A percentile compares a stretch with the other conserved stretches of the same genome.
phyloP scores from a whole-genome alignment of 352 stramenopile species.

The Pythium brassicae region DNA sequence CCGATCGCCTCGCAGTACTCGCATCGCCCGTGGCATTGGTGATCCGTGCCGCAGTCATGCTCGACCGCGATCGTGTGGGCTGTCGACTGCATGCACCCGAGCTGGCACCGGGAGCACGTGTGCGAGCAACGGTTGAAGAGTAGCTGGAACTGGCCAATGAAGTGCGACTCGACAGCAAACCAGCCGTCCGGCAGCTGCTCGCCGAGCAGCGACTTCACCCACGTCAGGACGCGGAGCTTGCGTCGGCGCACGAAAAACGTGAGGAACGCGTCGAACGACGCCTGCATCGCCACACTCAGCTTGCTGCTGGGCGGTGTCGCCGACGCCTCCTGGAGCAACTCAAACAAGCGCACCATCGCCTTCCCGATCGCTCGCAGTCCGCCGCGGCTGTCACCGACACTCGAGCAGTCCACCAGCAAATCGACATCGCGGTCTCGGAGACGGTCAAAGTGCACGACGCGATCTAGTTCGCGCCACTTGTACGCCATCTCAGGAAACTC shows the following conservation, averaged over 20 bases:
- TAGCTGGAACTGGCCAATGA: conserved; percentile 37
- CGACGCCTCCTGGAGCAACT: conserved; percentile 21
- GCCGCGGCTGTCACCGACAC: conserved; percentile 6
- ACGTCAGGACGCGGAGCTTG: conserved; percentile 36
- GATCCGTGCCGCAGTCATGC: conserved; percentile 53
- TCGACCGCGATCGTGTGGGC: conserved; percentile 18
- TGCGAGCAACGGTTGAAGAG: conserved; percentile 57
- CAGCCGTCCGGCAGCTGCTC: conserved; percentile 40
- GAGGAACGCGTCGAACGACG: conserved; percentile 55
- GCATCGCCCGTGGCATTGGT: conserved; percentile 27
- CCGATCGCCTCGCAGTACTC: neutral
- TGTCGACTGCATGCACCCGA: conserved; percentile 64
- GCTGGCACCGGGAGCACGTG: conserved; percentile 41
- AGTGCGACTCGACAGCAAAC: conserved; percentile 44
- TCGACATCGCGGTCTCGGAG: conserved; percentile 43
- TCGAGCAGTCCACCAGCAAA: conserved; percentile 27
- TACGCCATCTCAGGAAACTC: conserved; percentile 25
- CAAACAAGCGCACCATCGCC: conserved; percentile 26
- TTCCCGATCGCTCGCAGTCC: conserved; percentile 13
- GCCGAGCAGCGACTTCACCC: conserved; percentile 35
- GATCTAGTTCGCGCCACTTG: conserved; percentile 29
- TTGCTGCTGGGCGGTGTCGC: conserved; percentile 6
- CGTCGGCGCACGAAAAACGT: conserved; percentile 55
- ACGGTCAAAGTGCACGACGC: conserved; percentile 16
- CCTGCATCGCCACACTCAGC: conserved; percentile 21